These are phyloP conservation scores for Albatrellus ellisii DNA, from an alignment of 768 basidiomycete species.

Conservation along the genomic window DNA sequence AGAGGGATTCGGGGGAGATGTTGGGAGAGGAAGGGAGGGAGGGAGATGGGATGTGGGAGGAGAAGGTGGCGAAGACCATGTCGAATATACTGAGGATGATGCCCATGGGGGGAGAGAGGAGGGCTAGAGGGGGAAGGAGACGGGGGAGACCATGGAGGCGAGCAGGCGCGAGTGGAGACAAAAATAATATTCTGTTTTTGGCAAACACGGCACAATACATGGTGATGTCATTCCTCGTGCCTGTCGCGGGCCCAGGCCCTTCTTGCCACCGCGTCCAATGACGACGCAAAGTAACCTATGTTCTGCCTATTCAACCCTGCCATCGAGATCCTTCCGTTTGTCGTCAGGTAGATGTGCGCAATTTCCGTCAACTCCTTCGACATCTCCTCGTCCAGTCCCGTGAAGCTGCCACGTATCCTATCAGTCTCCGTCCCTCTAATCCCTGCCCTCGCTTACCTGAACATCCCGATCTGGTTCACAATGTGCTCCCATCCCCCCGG, in stretches of 20 bases:
- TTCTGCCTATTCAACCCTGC: constrained; percentile 78
- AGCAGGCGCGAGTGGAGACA: not conserved
- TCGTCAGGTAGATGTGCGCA: constrained; percentile 77
- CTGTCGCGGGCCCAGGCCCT: constrained; percentile 1
- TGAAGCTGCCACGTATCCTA: constrained; percentile 42
- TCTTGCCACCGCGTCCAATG: constrained; percentile 41
- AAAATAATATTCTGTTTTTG: not conserved
- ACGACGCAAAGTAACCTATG: constrained; percentile 60
- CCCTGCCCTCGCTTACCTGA: constrained; percentile 44
- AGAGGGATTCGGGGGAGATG: not conserved
- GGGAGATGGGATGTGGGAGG: constrained; percentile 11
- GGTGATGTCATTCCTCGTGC: constrained; percentile 4
- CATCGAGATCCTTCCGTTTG: constrained; percentile 89
- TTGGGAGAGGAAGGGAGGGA: constrained; percentile 12
- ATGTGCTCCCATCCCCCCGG: constrained; percentile 97
- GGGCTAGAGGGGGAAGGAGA: not conserved
- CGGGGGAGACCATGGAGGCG: not conserved
- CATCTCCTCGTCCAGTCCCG: constrained; percentile 60
- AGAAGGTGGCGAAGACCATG: not conserved
- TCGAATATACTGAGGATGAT: constrained; percentile 4
- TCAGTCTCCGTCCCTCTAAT: constrained; percentile 9
- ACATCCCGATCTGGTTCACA: constrained; percentile 94
- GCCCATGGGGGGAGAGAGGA: constrained; percentile 4
- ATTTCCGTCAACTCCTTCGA: constrained; percentile 54
- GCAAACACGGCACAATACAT: too few relatives aligned